Evolutionary conservation across 371 early-diverging fungal species (phyloP), one percentile per base, ranked within the genome.

Genomic region (Coemansia sp.): DNA sequence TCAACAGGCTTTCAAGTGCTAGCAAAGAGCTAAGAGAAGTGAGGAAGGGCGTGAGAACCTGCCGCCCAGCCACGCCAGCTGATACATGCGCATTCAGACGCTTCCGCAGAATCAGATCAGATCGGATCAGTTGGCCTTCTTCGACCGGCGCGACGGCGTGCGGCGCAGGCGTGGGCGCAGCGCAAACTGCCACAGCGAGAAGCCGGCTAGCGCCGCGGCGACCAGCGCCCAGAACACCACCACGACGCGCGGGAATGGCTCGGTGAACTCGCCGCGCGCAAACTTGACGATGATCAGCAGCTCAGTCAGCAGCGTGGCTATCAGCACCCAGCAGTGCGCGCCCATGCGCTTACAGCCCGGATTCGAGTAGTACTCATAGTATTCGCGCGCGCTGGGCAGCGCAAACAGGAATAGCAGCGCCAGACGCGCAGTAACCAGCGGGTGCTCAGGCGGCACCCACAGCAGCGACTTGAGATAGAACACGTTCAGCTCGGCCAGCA

Each of bases 391-490:
- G 6, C 92, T 94, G 5, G 95, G 94, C 57, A 93, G 73, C 13
- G 90, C 88, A 77, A 91, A 87, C 63, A 96, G 81, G 72, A 94
- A 94, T 65, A 90, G 81, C 40, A 90, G 80, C 16, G 88, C 81
- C 54, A 96, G 81, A 6, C 98, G 88, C 39, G 82, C 83, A 5
- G 89, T 83, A 60, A 95, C 94, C 52, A 96, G 68, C 54, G 83
- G 82, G 79, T 96, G 92, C 57, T 88, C 88, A 9, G 95, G 92
- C 16, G 98, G 94, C n/a, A 96, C 79, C 94, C 94, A 96, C 40
- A 96, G 79, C 10, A 96, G 81, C 57, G 88, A 90, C 80, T 96
- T 98, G 40, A 98, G 82, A 64, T 96, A 96, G 70, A 96, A 96
- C 45, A 91, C 92, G 68, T 95, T 95, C 52, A 97, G 78, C 74